A percentile compares a stretch with the other conserved stretches of the same genome.
phyloP scores from a whole-genome alignment of 1,284 basidiomycete genomes.

The Entoloma clypeatum region DNA sequence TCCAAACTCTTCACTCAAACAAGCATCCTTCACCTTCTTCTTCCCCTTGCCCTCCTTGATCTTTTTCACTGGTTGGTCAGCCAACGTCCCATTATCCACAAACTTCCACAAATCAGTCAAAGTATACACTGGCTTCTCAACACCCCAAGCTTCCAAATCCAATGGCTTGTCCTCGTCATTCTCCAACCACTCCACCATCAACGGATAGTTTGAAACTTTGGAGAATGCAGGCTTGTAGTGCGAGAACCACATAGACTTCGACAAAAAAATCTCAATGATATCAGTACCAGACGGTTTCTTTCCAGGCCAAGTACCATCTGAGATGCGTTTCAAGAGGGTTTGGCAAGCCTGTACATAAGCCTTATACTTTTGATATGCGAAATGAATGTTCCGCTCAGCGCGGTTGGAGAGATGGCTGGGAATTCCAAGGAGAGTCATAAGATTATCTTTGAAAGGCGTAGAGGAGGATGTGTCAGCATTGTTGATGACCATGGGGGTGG shows the following conservation, averaged over 20 bases:
- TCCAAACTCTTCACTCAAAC: too few species aligned
- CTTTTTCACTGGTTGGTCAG: not conserved
- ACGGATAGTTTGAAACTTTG: not conserved
- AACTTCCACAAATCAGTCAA: constrained; percentile 1
- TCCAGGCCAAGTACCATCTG: not conserved
- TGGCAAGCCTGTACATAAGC: not conserved
- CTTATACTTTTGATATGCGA: too few species aligned
- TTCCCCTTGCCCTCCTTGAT: constrained; percentile 7
- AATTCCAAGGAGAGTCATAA: too few species aligned
- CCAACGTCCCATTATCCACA: not conserved
- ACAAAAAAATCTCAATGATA: constrained; percentile 1
- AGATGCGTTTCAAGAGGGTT: not conserved
- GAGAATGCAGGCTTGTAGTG: not conserved
- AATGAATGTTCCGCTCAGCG: too few species aligned
- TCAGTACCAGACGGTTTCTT: too few species aligned
- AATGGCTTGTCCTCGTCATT: not conserved
- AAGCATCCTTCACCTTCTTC: constrained; percentile 2
- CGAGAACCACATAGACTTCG: not conserved
- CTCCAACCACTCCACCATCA: constrained; percentile 2
- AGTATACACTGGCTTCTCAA: not conserved
- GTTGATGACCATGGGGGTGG: too few species aligned
- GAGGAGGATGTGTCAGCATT: too few species aligned
- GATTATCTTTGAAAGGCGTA: too few species aligned
- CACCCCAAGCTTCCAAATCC: constrained; percentile 1
- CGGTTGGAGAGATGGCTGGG: too few species aligned